Evolutionary conservation across 345 rosid species (phyloP), one percentile per base, ranked within the genome.

Genomic region (Citrus trifoliata): DNA sequence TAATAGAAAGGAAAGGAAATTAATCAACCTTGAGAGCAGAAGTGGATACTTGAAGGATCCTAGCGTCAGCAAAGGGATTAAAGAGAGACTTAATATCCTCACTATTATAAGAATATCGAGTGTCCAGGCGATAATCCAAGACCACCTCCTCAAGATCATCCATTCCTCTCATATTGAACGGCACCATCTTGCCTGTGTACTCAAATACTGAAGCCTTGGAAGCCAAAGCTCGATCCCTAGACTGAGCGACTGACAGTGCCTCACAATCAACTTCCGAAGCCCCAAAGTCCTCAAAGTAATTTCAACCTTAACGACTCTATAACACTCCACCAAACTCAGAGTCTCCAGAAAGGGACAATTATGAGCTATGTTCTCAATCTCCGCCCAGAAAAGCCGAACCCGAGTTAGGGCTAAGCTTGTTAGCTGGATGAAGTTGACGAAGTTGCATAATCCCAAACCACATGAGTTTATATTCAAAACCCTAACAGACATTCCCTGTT

Each of bases 131-230:
- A 51, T 18, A 53, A 28, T 71, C 40, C 40, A 71, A 51, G 5
- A 71, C 27, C 14, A 71, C 61, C 22, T 53, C 38, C 4, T 71
- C 3, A 2, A 71, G 60, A 19, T 21, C 16, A 71, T 25, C 60
- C 30, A 71, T 9, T 28, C 30, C 24, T 16, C 25, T 71, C 4
- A 53, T 24, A 48, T 16, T 19, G 16, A 71, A 18, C 16, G 0
- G 25, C 40, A 71, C 62, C 60, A 71, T 48, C n/a, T 24, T 48
- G 3, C 74, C 74, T 51, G 62, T 27, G 5, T 71, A 71, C 42
- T 53, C 74, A 33, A 71, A 53, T 71, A 71, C 32, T 51, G 16
- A 48, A 71, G 40, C 24, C 24, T 71, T 19, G 74, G 74, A 53
- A 51, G 60, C 61, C 61, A 71, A 51, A 71, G 38, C 25, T 71